These are phyloP conservation scores for Phellinidium pouzarii DNA, from an alignment of 1,284 basidiomycete species.

Conservation along the genomic window DNA sequence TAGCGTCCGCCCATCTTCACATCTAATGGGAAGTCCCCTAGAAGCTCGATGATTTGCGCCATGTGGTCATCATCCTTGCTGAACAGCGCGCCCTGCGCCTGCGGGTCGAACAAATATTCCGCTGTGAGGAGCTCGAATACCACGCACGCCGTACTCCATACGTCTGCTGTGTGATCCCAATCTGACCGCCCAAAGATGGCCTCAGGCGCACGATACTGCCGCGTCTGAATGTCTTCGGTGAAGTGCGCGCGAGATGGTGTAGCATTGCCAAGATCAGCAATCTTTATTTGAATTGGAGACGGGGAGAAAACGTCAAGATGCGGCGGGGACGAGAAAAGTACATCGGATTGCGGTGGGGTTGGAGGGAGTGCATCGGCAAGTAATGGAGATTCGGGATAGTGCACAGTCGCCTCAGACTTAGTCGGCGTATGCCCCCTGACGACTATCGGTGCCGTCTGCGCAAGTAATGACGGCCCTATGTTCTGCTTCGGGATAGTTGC, in stretches of 20 bases:
- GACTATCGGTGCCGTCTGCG: conserved; percentile 51
- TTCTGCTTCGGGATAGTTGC: conserved; percentile 9
- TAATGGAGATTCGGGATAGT: no score
- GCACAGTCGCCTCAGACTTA: conserved; percentile 9
- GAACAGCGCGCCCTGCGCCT: conserved; percentile 74
- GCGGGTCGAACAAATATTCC: conserved; percentile 86
- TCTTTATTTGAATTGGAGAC: conserved; percentile 75
- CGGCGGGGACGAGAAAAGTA: conserved; percentile 1
- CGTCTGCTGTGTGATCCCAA: conserved; percentile 81
- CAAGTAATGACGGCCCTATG: conserved; percentile 52
- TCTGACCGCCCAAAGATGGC: conserved; percentile 83
- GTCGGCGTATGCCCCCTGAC: conserved; percentile 26
- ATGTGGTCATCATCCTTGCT: conserved; percentile 94
- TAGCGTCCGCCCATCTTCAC: conserved; percentile 82
- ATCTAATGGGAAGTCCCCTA: conserved; percentile 65
- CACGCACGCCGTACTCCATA: conserved; percentile 87
- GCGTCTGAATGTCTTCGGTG: conserved; percentile 91
- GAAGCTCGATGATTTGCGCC: conserved; percentile 86
- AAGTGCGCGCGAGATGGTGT: conserved; percentile 79
- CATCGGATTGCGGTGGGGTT: conserved; percentile 24
- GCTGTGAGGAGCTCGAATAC: conserved; percentile 82
- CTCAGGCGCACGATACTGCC: conserved; percentile 89
- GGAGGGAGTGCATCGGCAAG: no score
- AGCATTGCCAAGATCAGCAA: conserved; percentile 86
- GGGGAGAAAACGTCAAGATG: no score